A percentile compares a stretch with the other conserved stretches of the same genome.
phyloP scores from a whole-genome alignment of 2,329 filamentous ascomycete genomes.

The Bertia moriformis region DNA sequence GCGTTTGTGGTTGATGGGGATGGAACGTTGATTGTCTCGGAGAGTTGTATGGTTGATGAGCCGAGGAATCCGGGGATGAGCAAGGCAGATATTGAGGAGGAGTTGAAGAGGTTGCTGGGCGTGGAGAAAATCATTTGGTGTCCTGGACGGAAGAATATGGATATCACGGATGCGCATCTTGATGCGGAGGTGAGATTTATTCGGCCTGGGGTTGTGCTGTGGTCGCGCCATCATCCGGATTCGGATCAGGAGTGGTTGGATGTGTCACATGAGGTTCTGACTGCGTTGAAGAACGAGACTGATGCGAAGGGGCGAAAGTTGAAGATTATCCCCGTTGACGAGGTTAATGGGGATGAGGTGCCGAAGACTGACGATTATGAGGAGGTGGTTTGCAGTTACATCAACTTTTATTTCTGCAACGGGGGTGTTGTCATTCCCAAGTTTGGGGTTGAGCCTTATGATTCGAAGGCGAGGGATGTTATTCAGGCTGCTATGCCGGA shows the following conservation, averaged over 20 bases:
- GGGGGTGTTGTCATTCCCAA: slow-evolving; percentile 11
- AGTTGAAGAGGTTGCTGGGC: slow-evolving; percentile 11
- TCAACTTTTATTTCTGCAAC: slow-evolving; percentile 15
- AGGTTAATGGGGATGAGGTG: slow-evolving; percentile 4
- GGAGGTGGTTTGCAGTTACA: slow-evolving; percentile 12
- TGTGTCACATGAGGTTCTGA: slow-evolving; percentile 9
- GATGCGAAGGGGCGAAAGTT: slow-evolving; percentile 9
- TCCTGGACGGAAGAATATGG: slow-evolving; percentile 9
- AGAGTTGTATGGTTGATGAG: slow-evolving; percentile 14
- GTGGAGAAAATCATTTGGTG: slow-evolving; percentile 16
- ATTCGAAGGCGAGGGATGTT: slow-evolving; percentile 9
- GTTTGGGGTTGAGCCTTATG: slow-evolving; percentile 10
- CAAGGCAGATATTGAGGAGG: slow-evolving; percentile 9
- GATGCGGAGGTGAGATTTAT: slow-evolving; percentile 14
- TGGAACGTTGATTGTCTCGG: slow-evolving; percentile 16
- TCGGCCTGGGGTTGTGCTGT: slow-evolving; percentile 11
- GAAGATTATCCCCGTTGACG: slow-evolving; percentile 10
- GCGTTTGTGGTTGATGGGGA: slow-evolving; percentile 17
- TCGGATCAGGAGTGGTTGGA: slow-evolving; percentile 9
- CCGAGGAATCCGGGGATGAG: slow-evolving; percentile 9
- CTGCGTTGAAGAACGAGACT: slow-evolving; percentile 6
- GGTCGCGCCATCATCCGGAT: slow-evolving; percentile 8
- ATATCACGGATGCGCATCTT: slow-evolving; percentile 17
- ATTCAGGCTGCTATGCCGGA: slow-evolving; percentile 10
- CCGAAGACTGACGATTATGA: slow-evolving; percentile 6